A percentile compares a stretch with the other conserved stretches of the same genome.
Evolutionary conservation across 169 alveolate species (phyloP).

Genomic region (Plasmodium inui): DNA sequence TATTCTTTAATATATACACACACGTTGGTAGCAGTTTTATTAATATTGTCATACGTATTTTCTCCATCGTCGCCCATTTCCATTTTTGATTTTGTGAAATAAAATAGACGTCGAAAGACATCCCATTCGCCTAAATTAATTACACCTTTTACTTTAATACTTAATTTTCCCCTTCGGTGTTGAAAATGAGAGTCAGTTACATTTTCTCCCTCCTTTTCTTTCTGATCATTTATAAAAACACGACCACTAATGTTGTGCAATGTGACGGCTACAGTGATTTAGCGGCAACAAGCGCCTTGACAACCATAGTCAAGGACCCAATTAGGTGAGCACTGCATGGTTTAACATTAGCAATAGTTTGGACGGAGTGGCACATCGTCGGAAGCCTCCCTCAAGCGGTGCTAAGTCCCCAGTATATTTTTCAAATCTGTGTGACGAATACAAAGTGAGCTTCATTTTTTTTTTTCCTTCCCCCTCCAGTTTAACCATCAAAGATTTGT

Average conservation of each 20-base stretch:
- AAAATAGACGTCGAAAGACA: not conserved
- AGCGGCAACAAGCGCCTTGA: constrained; percentile 54
- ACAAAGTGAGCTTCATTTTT: not conserved
- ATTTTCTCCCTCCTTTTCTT: constrained; percentile 26
- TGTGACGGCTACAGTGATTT: constrained; percentile 59
- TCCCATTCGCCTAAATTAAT: not conserved
- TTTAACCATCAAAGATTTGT: constrained; percentile 52
- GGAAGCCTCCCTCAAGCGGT: not conserved
- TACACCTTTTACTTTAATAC: not conserved
- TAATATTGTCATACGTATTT: not conserved
- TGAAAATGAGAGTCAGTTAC: constrained; percentile 34
- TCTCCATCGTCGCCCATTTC: not conserved
- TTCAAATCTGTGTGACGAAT: not conserved
- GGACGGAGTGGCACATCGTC: not conserved
- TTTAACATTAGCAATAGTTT: not conserved
- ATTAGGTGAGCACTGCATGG: constrained; percentile 5
- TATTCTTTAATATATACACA: not conserved
- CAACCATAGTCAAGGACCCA: constrained; percentile 31
- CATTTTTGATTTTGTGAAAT: not conserved
- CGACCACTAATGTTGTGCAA: constrained; percentile 12
- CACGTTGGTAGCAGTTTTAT: not conserved
- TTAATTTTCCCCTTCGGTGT: not conserved
- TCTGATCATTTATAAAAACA: constrained; percentile 17
- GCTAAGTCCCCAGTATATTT: not conserved
- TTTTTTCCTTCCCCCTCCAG: constrained; percentile 11